Evolutionary conservation across 257 asterid species (phyloP).

Genomic region (Penstemon newberryi): DNA sequence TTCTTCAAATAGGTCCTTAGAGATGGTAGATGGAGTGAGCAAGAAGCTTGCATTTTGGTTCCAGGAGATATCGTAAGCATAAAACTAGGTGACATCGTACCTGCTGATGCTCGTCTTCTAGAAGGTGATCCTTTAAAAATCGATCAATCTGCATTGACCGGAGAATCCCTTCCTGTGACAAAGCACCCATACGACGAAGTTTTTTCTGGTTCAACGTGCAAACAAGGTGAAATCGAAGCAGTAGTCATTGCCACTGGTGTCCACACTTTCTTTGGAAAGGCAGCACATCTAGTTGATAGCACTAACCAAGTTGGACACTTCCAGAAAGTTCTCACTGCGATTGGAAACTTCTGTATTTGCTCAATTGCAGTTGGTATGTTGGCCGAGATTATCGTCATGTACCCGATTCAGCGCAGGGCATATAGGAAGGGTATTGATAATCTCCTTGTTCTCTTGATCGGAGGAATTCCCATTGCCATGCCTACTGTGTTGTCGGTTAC

Average conservation of each 20-base stretch:
- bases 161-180: constrained; percentile 40
- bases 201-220: constrained; percentile 65
- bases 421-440: constrained; percentile 63
- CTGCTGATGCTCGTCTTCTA: constrained; percentile 76
- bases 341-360: constrained; percentile 48
- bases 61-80: constrained; percentile 43
- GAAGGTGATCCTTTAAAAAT: constrained; percentile 62
- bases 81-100: constrained; percentile 56
- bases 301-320: constrained; percentile 66
- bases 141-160: constrained; percentile 32
- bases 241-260: constrained; percentile 66
- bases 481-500: constrained; percentile 41
- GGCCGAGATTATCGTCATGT: constrained; percentile 56
- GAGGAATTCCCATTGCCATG: constrained; percentile 67
- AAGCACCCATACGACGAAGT: constrained; percentile 54
- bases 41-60: constrained; percentile 58
- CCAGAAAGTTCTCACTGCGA: constrained; percentile 62
- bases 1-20: constrained; percentile 42
- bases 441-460: constrained; percentile 61
- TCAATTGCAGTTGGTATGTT: constrained; percentile 50
- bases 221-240: constrained; percentile 67
- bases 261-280: constrained; percentile 65
- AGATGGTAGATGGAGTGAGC: constrained; percentile 62
- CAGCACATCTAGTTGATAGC: constrained; percentile 68
- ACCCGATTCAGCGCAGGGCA: constrained; percentile 58